phyloP scores from a whole-genome alignment of 306 rosid species.

The Coriaria nepalensis region DNA sequence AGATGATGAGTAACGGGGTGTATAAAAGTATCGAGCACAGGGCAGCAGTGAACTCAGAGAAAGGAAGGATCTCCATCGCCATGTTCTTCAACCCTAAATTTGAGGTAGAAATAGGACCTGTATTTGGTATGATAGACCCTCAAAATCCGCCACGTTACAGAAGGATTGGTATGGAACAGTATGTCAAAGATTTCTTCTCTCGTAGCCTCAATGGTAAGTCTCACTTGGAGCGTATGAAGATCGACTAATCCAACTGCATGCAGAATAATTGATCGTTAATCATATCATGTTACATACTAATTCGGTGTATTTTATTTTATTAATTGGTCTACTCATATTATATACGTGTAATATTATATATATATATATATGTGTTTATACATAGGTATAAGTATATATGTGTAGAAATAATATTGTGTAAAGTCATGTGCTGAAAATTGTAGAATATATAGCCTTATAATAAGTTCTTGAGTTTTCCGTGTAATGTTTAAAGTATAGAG shows the following conservation, averaged over 20 bases:
- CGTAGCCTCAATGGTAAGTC: conserved; percentile 46
- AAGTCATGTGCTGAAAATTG: too few species aligned
- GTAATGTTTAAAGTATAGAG: too few species aligned
- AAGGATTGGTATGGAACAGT: conserved; percentile 40
- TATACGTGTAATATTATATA: too few species aligned
- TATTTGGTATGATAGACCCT: conserved; percentile 14
- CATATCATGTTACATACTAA: too few species aligned
- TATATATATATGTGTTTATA: too few species aligned
- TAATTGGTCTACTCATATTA: too few species aligned
- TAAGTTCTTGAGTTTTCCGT: too few species aligned
- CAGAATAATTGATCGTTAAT: too few species aligned
- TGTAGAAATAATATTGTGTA: too few species aligned
- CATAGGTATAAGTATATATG: too few species aligned
- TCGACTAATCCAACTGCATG: background rate
- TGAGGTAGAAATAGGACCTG: conserved; percentile 54
- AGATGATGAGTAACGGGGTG: conserved; percentile 71
- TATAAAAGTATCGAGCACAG: conserved; percentile 69
- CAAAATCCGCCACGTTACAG: conserved; percentile 36
- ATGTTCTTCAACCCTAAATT: conserved; percentile 51
- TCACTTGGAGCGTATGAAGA: conserved; percentile 47
- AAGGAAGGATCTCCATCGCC: conserved; percentile 52
- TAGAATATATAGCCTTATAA: too few species aligned
- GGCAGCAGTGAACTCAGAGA: conserved; percentile 46
- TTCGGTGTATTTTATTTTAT: too few species aligned
- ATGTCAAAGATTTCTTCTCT: conserved; percentile 34